Evolutionary conservation across 257 asterid genomes (phyloP).

Genomic region (Thymus quinquecostatus): DNA sequence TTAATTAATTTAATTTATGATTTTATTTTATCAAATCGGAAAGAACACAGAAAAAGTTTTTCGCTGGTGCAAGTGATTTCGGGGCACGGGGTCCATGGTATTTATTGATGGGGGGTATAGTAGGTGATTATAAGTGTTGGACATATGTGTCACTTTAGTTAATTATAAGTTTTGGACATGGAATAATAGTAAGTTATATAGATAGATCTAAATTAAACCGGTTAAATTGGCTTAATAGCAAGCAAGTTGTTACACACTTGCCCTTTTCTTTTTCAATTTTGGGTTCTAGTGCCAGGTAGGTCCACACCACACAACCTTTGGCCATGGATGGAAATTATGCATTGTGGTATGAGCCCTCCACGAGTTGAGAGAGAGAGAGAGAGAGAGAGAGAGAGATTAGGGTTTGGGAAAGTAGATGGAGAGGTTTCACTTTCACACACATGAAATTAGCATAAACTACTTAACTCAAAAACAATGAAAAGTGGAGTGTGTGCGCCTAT

Average conservation of each 20-base stretch:
- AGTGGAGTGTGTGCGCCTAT: neutral
- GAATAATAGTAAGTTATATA: too few species aligned
- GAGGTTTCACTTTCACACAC: neutral
- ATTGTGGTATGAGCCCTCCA: slow-evolving; percentile 5
- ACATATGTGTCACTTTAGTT: too few species aligned
- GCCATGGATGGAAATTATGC: slow-evolving; percentile 12
- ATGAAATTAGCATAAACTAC: slow-evolving; percentile 11
- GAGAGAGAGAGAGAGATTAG: slow-evolving; percentile 20
- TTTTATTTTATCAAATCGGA: too few species aligned
- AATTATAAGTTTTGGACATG: too few species aligned
- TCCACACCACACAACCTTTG: slow-evolving; percentile 13
- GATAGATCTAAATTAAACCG: too few species aligned
- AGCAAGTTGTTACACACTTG: neutral
- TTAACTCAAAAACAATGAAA: neutral
- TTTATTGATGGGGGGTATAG: too few species aligned
- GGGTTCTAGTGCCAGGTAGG: slow-evolving; percentile 19
- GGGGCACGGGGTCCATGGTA: too few species aligned
- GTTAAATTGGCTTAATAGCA: too few species aligned
- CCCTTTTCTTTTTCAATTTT: neutral
- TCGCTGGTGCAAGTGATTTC: too few species aligned
- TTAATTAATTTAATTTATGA: too few species aligned
- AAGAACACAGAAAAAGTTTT: too few species aligned
- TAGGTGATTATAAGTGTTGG: too few species aligned
- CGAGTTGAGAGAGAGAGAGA: neutral
- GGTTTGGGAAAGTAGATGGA: slow-evolving; percentile 19